A percentile compares a stretch with the other conserved stretches of the same genome.
Conservation (phyloP, 2,329 filamentous ascomycete species). For the Pseudogymnoascus sp. region DNA sequence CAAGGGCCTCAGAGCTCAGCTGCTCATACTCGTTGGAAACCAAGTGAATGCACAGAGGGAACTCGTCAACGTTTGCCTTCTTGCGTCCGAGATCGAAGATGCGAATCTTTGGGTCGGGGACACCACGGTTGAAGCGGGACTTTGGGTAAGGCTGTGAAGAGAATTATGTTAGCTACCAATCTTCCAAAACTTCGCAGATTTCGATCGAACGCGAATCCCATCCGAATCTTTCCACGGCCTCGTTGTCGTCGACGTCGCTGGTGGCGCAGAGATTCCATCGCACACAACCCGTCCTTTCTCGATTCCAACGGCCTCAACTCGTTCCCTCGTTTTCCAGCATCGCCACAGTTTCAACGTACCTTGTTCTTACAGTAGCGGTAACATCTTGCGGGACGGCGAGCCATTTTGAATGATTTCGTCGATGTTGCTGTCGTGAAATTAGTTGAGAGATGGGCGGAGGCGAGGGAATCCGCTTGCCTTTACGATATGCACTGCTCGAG, state of each 20-base stretch:
- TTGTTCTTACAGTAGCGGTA: constrained; percentile 99
- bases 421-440: constrained; percentile 24
- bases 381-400: constrained; percentile 97
- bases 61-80: constrained; percentile 97
- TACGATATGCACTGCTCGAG: constrained; percentile 26
- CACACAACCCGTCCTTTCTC: neutral
- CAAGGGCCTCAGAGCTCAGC: constrained; percentile 97
- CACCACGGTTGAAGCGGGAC: constrained; percentile 99
- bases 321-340: neutral
- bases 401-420: constrained; percentile 76
- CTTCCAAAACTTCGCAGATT: neutral
- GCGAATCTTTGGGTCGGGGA: constrained; percentile 68
- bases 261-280: neutral
- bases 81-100: constrained; percentile 99
- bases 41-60: constrained; percentile 97
- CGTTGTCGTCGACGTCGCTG: neutral
- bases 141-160: constrained; percentile 81
- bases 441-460: constrained; percentile 8
- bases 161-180: constrained; percentile 16
- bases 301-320: neutral
- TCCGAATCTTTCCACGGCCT: neutral
- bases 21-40: constrained; percentile 99
- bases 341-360: constrained; percentile 50
- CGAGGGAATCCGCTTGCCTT: constrained; percentile 8
- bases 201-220: neutral